Conservation (phyloP, 2,329 filamentous ascomycete genomes). For the Phialemonium atrogriseum region DNA sequence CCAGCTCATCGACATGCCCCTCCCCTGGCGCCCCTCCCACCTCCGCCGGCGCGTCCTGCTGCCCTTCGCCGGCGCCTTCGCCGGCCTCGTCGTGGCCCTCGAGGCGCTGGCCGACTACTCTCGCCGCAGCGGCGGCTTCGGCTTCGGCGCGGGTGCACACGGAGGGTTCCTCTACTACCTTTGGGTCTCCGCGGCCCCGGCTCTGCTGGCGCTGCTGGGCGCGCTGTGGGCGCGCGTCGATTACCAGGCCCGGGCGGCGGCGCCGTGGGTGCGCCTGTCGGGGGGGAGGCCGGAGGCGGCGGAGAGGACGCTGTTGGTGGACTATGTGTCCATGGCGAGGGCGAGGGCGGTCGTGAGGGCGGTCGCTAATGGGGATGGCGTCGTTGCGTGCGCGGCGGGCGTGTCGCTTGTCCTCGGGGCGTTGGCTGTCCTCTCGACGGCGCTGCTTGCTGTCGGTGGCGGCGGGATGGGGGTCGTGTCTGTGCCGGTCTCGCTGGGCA, state of each 20-base stretch:
- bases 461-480: constrained; percentile 16
- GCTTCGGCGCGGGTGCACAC: constrained; percentile 8
- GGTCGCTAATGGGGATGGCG: constrained; percentile 23
- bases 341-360: constrained; percentile 19
- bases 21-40: constrained; percentile 27
- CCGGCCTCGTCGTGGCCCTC: constrained; percentile 17
- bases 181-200: constrained; percentile 27
- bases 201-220: constrained; percentile 23
- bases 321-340: constrained; percentile 22
- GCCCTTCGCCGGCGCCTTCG: constrained; percentile 20
- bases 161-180: constrained; percentile 20
- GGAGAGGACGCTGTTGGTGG: constrained; percentile 25
- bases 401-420: constrained; percentile 23
- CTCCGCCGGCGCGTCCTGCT: constrained; percentile 22
- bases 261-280: constrained; percentile 28
- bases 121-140: constrained; percentile 19
- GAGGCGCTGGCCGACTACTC: constrained; percentile 24
- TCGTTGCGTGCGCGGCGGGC: constrained; percentile 19
- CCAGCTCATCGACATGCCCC: constrained; percentile 16
- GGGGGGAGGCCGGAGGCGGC: constrained; percentile 18
- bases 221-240: constrained; percentile 28
- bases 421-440: constrained; percentile 26
- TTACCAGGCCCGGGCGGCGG: constrained; percentile 26
- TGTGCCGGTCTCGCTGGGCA: constrained; percentile 17
- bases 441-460: constrained; percentile 24